phyloP scores from a whole-genome alignment of 805 yeast species.

The Cyberlindnera meyerae region DNA sequence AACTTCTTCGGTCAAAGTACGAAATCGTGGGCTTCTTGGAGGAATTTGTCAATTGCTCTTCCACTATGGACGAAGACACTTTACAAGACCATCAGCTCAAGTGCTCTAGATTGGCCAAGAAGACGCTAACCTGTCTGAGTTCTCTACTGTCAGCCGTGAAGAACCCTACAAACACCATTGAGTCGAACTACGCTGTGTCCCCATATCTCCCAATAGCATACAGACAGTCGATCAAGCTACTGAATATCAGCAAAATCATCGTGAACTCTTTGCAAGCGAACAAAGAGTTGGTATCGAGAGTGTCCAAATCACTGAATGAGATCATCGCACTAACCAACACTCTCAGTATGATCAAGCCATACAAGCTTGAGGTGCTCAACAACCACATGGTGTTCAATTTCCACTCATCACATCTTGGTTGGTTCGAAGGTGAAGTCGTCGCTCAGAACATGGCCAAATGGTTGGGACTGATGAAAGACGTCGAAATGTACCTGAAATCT shows the following conservation, averaged over 20 bases:
- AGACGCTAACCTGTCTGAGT: slow-evolving; percentile 13
- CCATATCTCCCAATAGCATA: slow-evolving; percentile 28
- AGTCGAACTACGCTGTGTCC: slow-evolving; percentile 14
- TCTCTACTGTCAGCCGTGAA: slow-evolving; percentile 11
- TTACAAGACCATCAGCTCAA: slow-evolving; percentile 36
- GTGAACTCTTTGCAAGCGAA: slow-evolving; percentile 27
- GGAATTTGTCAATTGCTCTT: slow-evolving; percentile 27
- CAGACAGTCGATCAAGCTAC: slow-evolving; percentile 24
- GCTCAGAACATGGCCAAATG: slow-evolving; percentile 10
- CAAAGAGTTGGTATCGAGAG: slow-evolving; percentile 18
- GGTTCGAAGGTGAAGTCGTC: slow-evolving; percentile 21
- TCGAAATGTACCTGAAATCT: slow-evolving; percentile 12
- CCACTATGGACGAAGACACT: slow-evolving; percentile 26
- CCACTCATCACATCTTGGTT: slow-evolving; percentile 15
- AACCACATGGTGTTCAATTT: slow-evolving; percentile 23
- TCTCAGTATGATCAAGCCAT: slow-evolving; percentile 27
- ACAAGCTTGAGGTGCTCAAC: slow-evolving; percentile 21
- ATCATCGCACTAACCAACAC: slow-evolving; percentile 24
- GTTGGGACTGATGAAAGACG: slow-evolving; percentile 23
- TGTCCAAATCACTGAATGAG: slow-evolving; percentile 25
- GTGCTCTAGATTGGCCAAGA: slow-evolving; percentile 35
- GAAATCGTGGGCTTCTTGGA: slow-evolving; percentile 33
- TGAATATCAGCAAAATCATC: slow-evolving; percentile 26
- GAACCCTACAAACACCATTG: slow-evolving; percentile 24
- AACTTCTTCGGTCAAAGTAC: slow-evolving; percentile 31